Evolutionary conservation across 208 protist species (phyloP), one percentile per base, ranked within the genome.

Genomic region (Trypanosoma conorhini): DNA sequence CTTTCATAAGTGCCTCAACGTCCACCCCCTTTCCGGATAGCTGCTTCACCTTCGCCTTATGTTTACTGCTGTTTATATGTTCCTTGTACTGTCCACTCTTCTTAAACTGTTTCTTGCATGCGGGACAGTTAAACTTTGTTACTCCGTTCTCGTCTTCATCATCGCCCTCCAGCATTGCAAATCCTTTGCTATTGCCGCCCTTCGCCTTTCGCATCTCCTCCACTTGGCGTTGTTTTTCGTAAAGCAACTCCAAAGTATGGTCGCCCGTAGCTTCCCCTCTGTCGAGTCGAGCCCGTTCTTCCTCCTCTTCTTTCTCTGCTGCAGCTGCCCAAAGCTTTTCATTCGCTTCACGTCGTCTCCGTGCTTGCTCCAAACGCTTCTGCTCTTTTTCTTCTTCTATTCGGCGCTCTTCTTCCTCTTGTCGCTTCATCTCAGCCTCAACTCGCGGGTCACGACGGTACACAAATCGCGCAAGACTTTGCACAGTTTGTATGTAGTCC

Each of bases 61-160:
- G 93, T 69, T 97, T 97, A 61, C 74, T 88, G 68, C 90, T 96
- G 64, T 90, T 84, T 31, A 96, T 62, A 72, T 97, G 93, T 65
- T 95, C 90, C 42, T 86, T 92, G 65, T 82, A 94, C 77, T 94
- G 88, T n/a, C 82, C 87, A 30, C 80, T 78, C 24, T 79, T 83
- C 65, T 92, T 92, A 77, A 95, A 96, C 57, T 81, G 77, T 71
- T 97, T 97, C 64, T 94, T 95, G 73, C 93, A 97, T 4, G 87
- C 88, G 17, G 83, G 80, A 71, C 93, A 97, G 74, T 88, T 91
- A 84, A 56, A 44, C 22, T 70, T 79, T 19, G 5, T 8, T 38
- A 24, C 60, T 33, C 64, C 42, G 0, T 62, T 70, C 0, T 51
- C 50, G 30, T 76, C 70, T 50, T 79, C 72, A 52, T 77, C 62